Base-by-base conservation (phyloP, 257 asterid species). In the Gentiana straminea region DNA sequence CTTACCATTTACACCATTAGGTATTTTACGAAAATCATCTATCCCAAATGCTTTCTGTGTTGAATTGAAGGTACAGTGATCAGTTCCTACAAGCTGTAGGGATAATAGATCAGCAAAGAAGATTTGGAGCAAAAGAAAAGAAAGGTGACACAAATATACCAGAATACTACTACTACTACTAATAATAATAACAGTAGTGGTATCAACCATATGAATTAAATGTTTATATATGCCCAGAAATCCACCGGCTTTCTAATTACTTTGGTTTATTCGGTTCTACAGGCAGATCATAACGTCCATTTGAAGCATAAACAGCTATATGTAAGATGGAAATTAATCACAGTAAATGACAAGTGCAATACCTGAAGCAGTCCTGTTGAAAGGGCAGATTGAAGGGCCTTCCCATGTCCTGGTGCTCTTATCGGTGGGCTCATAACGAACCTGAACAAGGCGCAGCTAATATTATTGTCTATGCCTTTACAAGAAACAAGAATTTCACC, bases 391-490 rank as follows among this genome's bases (percentile, higher is more conserved):
- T 83, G 98, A 75, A 91, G 98, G 75, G 94, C 94, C 78, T 76
- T 83, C 53, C 82, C 90, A 70, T 91, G 98, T 57, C 94, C 97
- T 38, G 83, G 70, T 64, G 84, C 95, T 75, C 98, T 79, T 60
- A 87, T 83, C 54, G 98, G 98, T 60, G 98, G 98, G 64, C 97
- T 91, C 98, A 85, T 91, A 60, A 91, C 93, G 63, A 76, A 91
- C 79, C 98, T 91, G 77, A 51, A 72, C 45, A 47, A 56, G 13
- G 44, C 51, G 13, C 10, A 57, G 38, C 50, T 8, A 54, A 38
- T 35, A 33, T 32, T 49, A 50, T 44, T 33, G 47, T 56, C 58
- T 39, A 53, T 57, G 10, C 4, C 39, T 50, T 57, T 44, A 51
- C 43, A 53, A 24, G 51, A 44, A 67, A 62, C 11, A 41, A 3